These are phyloP conservation scores for Zancudomyces culisetae DNA, from an alignment of 371 early-diverging fungal species.

Conservation along the genomic window DNA sequence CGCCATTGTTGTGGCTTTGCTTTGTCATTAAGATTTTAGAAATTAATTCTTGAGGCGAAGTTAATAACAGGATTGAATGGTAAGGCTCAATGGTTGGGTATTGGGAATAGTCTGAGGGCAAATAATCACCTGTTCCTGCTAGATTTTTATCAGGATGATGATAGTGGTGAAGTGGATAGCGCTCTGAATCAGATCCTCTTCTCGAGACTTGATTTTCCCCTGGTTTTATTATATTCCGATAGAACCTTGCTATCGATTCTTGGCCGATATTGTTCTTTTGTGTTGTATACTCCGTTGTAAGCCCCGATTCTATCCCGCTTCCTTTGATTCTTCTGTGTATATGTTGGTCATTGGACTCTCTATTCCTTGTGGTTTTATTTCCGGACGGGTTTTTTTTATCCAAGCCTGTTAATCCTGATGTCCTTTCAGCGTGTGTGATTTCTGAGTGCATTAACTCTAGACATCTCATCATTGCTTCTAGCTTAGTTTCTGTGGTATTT, in stretches of 20 bases:
- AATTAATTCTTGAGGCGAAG: constrained; percentile 62
- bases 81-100: constrained; percentile 69
- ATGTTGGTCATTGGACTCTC: too few relatives aligned
- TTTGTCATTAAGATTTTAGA: constrained; percentile 38
- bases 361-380: too few relatives aligned
- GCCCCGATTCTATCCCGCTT: too few relatives aligned
- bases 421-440: too few relatives aligned
- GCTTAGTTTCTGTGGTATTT: too few relatives aligned
- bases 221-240: neutral
- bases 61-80: constrained; percentile 62
- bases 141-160: neutral
- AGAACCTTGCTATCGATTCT: neutral
- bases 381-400: too few relatives aligned
- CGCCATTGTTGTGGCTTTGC: too few relatives aligned
- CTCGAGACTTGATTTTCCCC: neutral
- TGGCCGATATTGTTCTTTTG: neutral
- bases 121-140: constrained; percentile 9
- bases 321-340: too few relatives aligned
- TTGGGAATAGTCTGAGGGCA: constrained; percentile 33
- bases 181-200: neutral
- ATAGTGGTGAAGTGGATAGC: neutral
- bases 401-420: too few relatives aligned
- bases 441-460: too few relatives aligned
- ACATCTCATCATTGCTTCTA: too few relatives aligned
- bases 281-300: neutral